Base-by-base conservation (phyloP, 2,329 filamentous ascomycete genomes). In the Colletotrichum musae region DNA sequence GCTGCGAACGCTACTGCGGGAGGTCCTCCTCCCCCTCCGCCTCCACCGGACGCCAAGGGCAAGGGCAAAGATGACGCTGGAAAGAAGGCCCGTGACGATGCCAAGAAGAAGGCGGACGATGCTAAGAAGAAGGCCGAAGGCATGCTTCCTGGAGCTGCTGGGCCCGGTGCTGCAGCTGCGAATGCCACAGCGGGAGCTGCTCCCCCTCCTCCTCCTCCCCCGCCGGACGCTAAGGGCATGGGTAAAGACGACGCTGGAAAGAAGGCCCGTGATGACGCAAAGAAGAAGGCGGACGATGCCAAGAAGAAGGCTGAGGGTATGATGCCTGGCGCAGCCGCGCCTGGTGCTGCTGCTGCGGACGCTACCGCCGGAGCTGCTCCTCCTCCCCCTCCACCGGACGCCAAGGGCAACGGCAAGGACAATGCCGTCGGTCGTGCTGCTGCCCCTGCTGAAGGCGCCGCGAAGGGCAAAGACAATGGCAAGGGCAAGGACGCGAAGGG, bases 101-200 rank as follows among this genome's bases (percentile, higher is more conserved):
- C 43, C 7, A 59, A 59, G 50, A 65, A 65, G 62, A 65, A 52
- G 61, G 54, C 62, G 12, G 51, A 62, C 4, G 59, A 62, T 13
- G 28, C 57, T 13, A 36, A 51, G 43, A 50, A 51, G 45, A 51
- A 24, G 13, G 58, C 58, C 2, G 63, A 66, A 2, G 63, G 32
- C 6, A 9, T 18, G 1, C 21, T 32, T n/a, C 1, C 47, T 26
- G 58, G 58, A 6, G 58, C 58, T 18, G 47, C 58, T 6, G 58
- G 48, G 2, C 58, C 58, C 4, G 58, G 58, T 5, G 48, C 47
- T 3, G 28, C 47, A 2, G 58, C 58, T 3, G 58, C 58, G 1
- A 61, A 61, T 1, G 58, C 47, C 32, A 61, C 58, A 6, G 47
- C 58, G 0, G 24, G 18, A 5, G 43, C 21, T 21, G 21, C 0